Base-by-base conservation (phyloP, 306 rosid genomes). In the Trifolium pratense region DNA sequence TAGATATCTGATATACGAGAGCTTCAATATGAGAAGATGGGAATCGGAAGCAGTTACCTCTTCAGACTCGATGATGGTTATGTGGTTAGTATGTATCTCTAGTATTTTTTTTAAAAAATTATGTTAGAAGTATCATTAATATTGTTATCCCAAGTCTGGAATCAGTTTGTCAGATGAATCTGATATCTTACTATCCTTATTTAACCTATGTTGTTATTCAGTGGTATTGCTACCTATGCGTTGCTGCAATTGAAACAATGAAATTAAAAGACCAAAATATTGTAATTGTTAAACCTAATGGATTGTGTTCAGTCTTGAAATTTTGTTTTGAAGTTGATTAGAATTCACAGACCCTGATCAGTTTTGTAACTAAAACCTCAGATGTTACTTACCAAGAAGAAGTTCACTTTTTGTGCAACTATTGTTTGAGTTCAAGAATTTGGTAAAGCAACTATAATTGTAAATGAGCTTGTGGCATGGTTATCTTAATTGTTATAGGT, bases 1-100 rank as follows among this genome's bases (percentile, higher is more conserved):
- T 89, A 94, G 99, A 91, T 94, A 83, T 94, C 99, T 55, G 99
- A 94, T 80, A 91, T 91, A 77, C 93, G 97, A 3, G 99, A 94
- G 79, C 87, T 89, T 25, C 96, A 84, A 9, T 91, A 94, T 14
- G 97, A 94, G 86, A 94, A 84, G 90, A 89, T 84, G 87, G 99
- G 97, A 83, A 94, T 94, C 70, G 99, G 99, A 61, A 90, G 97
- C 90, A 94, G 99, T 75, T 94, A 94, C 83, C 96, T 94, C 59
- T 94, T 94, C 82, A 88, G 97, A 78, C 92, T 94, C 74, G 97
- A 94, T 80, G 97, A 94, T 84, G 99, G 95, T 76, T 86, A 88
- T 78, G 99, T 94, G 99, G 99, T 94, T 66, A 86, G 99, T 91
- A 51, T 60, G 84, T 83, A 42, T 60, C 25, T 77, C 15, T 53